Conservation (phyloP, 768 basidiomycete species). For the Leccinum broughii region DNA sequence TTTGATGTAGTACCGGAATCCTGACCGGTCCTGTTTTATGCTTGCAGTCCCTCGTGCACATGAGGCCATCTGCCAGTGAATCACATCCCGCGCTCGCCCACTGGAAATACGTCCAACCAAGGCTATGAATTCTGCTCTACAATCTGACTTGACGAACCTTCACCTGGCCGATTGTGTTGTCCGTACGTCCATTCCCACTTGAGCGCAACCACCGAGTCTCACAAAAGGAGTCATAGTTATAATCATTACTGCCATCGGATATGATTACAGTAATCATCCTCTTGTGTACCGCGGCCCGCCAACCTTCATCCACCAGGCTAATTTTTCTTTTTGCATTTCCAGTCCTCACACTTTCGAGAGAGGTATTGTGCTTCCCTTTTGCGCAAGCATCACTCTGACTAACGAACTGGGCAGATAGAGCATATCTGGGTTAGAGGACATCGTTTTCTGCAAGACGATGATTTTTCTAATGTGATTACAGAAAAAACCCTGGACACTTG, state of each 20-base stretch:
- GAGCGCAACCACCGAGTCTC: background rate
- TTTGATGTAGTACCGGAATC: background rate
- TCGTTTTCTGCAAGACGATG: background rate
- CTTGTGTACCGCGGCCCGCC: too few relatives aligned
- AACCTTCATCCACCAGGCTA: too few relatives aligned
- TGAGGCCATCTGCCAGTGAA: background rate
- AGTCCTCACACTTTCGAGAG: background rate
- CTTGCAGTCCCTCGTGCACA: background rate
- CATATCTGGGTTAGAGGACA: background rate
- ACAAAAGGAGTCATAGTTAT: background rate
- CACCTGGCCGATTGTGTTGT: background rate
- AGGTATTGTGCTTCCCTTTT: background rate
- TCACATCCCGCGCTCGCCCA: background rate
- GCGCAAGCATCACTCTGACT: background rate
- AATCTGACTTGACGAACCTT: background rate
- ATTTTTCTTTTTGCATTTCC: background rate
- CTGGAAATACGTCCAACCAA: background rate
- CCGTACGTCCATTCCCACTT: background rate
- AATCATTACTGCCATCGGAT: background rate
- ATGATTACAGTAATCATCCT: background rate
- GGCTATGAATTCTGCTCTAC: background rate
- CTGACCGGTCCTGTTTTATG: background rate
- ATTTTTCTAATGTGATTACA: background rate
- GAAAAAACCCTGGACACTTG: background rate
- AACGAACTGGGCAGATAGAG: background rate